Base-by-base conservation (phyloP, 805 yeast genomes). In the Saccharomycopsis synnaedendra region DNA sequence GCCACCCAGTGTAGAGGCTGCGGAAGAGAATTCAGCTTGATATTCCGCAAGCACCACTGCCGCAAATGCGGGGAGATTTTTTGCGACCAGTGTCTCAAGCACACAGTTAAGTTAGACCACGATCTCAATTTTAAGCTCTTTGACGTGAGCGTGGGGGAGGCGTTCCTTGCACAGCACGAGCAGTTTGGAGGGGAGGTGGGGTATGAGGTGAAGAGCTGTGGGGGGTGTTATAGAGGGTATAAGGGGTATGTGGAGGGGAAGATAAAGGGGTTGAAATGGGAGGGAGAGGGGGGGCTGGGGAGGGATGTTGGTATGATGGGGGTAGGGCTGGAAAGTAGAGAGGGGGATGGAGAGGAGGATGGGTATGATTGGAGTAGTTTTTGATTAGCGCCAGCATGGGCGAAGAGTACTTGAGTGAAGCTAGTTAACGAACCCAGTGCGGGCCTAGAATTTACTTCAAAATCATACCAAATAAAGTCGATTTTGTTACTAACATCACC, bases 21-120 rank as follows among this genome's bases (percentile, higher is more conserved):
- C 29, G 32, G 11, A 3, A 35, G 47, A 11, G 54, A 51, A 28
- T 51, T 51, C 33, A 43, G 41, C 5, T 32, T 51, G 11, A 34
- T 51, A 9, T 31, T 34, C 40, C 55, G 70, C 38, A 67, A 64
- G 42, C 71, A 67, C 49, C 71, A 67, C 43, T 67, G 71, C 45
- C 56, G 71, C 5, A 56, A 61, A 37, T 67, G 71, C 56, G 71
- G 71, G 3, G 65, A 64, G n/a, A 55, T 67, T 2, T 67, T 66
- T 47, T 67, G 71, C 51, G 62, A 64, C 35, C 65, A 63, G 34
- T 67, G 71, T 51, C 48, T 67, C 31, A 55, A 54, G 31, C 62
- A 66, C 49, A 63, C 57, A 34, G 58, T 66, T 6, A 66, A 64
- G 49, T 48, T 67, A 34, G 65, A 66, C 46, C 51, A 55, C 7